Evolutionary conservation across 768 basidiomycete genomes (phyloP).

Genomic region (Ramaria sp.): DNA sequence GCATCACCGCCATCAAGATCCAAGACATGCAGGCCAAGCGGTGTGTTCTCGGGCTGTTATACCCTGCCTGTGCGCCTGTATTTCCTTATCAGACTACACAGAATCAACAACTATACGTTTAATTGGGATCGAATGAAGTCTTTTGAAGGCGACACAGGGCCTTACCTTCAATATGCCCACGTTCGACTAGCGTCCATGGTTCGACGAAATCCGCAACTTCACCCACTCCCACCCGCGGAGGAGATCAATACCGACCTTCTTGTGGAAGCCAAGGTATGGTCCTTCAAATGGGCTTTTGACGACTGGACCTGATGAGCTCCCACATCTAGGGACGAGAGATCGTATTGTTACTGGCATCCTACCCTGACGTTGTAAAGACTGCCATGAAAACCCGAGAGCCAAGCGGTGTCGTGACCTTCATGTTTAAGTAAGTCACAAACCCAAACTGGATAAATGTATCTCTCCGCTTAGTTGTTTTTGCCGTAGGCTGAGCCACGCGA

Average conservation of each 20-base stretch:
- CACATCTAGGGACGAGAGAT: constrained; percentile 65
- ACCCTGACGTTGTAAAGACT: constrained; percentile 84
- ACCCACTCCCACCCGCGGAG: constrained; percentile 62
- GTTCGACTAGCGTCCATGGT: constrained; percentile 85
- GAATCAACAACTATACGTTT: constrained; percentile 94
- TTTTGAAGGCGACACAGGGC: constrained; percentile 93
- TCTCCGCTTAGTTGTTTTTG: neutral
- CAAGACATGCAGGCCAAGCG: constrained; percentile 95
- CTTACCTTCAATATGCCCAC: constrained; percentile 95
- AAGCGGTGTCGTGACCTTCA: constrained; percentile 80
- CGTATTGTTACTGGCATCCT: constrained; percentile 74
- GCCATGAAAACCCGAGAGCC: constrained; percentile 84
- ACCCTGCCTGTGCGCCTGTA: neutral
- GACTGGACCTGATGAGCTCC: too few relatives aligned
- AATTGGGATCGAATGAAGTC: constrained; percentile 91
- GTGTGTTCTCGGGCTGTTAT: constrained; percentile 30
- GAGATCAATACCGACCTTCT: constrained; percentile 62
- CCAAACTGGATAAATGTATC: neutral
- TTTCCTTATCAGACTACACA: constrained; percentile 18
- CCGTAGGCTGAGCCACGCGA: constrained; percentile 69
- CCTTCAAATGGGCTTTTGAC: neutral
- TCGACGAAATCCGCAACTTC: constrained; percentile 82
- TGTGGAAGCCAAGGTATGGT: constrained; percentile 33
- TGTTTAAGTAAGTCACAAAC: constrained; percentile 1
- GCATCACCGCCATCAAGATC: constrained; percentile 93